Percentiles rank a stretch among this genome's conserved stretches.
These are phyloP conservation scores for Ophiostoma fasciatum DNA, from an alignment of 2,329 filamentous ascomycete genomes.

Conservation along the genomic window DNA sequence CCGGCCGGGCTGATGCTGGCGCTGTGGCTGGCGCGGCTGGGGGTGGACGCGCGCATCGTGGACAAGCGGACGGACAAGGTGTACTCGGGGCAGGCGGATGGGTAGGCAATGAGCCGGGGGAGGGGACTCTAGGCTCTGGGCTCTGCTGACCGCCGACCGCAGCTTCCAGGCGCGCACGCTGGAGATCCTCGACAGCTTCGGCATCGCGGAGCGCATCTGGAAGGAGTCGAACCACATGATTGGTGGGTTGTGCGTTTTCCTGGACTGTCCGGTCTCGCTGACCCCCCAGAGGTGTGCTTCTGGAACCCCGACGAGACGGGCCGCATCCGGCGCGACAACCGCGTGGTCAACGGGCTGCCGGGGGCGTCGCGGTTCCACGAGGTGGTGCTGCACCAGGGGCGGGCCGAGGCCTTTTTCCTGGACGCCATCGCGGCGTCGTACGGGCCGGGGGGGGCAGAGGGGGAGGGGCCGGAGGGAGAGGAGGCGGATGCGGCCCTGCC, in stretches of 20 bases:
- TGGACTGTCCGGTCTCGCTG: no score
- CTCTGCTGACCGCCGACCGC: no score
- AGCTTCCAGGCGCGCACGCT: conserved; percentile 45
- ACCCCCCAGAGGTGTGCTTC: conserved; percentile 34
- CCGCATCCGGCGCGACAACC: conserved; percentile 39
- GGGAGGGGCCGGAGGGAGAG: conserved; percentile 2
- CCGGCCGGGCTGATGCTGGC: conserved; percentile 26
- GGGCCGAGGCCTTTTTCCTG: conserved; percentile 49
- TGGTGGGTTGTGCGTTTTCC: conserved; percentile 14
- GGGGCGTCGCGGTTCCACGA: conserved; percentile 50
- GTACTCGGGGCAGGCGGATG: conserved; percentile 29
- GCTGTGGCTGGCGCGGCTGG: conserved; percentile 26
- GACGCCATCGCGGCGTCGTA: conserved; percentile 11
- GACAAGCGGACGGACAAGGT: conserved; percentile 27
- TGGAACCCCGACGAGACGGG: conserved; percentile 50
- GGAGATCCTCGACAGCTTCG: conserved; percentile 62
- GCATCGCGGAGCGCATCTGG: conserved; percentile 47
- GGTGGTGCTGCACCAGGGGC: conserved; percentile 55
- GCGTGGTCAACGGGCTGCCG: conserved; percentile 46
- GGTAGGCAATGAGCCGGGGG: conserved; percentile 8
- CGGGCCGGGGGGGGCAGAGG: not conserved
- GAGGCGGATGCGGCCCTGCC: not conserved
- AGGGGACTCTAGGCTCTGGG: no score
- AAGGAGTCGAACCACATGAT: conserved; percentile 55
- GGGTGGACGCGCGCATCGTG: conserved; percentile 27